Percentiles rank a stretch among this genome's conserved stretches.
Conservation (phyloP, 495 filamentous ascomycete species). For the Daldinia decipiens region DNA sequence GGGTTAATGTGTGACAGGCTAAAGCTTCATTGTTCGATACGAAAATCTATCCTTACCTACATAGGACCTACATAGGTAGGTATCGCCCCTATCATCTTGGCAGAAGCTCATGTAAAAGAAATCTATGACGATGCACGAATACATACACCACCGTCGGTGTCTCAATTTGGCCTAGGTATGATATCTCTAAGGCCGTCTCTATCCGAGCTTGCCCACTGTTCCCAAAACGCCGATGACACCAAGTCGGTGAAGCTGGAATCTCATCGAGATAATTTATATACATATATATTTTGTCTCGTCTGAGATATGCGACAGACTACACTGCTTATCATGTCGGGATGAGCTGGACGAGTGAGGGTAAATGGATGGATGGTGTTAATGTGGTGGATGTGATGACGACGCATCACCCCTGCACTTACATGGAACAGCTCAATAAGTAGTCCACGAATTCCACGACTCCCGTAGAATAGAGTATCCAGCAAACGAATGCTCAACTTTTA, state of each 20-base stretch:
- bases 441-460: conserved; percentile 4
- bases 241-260: not conserved
- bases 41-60: not conserved
- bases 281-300: not conserved
- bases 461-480: conserved; percentile 9
- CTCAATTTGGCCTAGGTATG: conserved; percentile 28
- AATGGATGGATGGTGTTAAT: not conserved
- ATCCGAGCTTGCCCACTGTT: conserved; percentile 17
- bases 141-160: conserved; percentile 20
- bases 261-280: conserved; percentile 12
- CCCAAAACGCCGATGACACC: not conserved
- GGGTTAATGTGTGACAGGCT: not conserved
- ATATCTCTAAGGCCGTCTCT: conserved; percentile 27
- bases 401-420: conserved; percentile 37
- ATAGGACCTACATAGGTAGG: conserved; percentile 5
- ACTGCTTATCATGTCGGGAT: conserved; percentile 5
- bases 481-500: conserved; percentile 4
- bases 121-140: conserved; percentile 6
- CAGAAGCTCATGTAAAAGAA: conserved; percentile 1
- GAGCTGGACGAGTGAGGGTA: conserved; percentile 17
- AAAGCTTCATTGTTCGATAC: not conserved
- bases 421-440: conserved; percentile 34
- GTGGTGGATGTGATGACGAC: conserved; percentile 40
- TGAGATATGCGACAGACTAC: not conserved
- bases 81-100: conserved; percentile 1